phyloP scores from a whole-genome alignment of 1,284 basidiomycete species.

The Pholiota adiposa region DNA sequence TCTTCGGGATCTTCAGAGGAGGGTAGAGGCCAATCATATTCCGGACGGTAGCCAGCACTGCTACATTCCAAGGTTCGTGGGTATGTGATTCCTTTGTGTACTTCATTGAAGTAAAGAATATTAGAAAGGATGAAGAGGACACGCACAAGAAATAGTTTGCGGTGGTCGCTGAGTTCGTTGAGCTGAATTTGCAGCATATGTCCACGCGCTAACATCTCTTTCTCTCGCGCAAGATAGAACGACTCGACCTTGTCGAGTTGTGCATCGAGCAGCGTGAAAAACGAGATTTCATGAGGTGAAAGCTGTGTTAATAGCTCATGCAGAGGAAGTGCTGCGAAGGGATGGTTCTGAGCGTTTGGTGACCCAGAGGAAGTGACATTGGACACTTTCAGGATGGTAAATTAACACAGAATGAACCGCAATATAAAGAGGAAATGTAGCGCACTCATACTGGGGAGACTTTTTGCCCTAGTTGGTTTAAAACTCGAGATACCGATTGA shows the following conservation, averaged over 20 bases:
- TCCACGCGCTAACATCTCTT: constrained; percentile 63
- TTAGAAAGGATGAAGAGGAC: too few species aligned
- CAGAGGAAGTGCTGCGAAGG: constrained; percentile 44
- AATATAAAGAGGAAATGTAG: background rate
- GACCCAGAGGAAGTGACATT: constrained; percentile 2
- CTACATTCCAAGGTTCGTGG: constrained; percentile 23
- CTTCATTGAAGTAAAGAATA: background rate
- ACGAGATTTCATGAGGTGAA: constrained; percentile 64
- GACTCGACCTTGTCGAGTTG: constrained; percentile 84
- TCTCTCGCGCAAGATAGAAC: constrained; percentile 80
- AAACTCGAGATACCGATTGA: background rate
- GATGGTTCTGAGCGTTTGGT: constrained; percentile 22
- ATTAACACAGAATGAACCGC: background rate
- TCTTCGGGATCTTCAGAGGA: background rate
- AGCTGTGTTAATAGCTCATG: constrained; percentile 56
- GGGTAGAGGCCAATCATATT: constrained; percentile 11
- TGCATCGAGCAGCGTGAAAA: constrained; percentile 75
- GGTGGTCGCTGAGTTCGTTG: constrained; percentile 73
- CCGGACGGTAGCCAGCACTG: constrained; percentile 9
- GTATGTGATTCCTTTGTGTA: constrained; percentile 28
- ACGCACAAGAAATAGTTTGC: constrained; percentile 66
- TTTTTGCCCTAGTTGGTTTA: constrained; percentile 11
- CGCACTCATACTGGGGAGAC: constrained; percentile 25
- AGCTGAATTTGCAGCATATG: constrained; percentile 70
- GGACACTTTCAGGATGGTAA: constrained; percentile 5